Percentiles rank a stretch among this genome's conserved stretches.
phyloP scores from a whole-genome alignment of 2,329 filamentous ascomycete genomes.

The Cryoendolithus antarcticus region DNA sequence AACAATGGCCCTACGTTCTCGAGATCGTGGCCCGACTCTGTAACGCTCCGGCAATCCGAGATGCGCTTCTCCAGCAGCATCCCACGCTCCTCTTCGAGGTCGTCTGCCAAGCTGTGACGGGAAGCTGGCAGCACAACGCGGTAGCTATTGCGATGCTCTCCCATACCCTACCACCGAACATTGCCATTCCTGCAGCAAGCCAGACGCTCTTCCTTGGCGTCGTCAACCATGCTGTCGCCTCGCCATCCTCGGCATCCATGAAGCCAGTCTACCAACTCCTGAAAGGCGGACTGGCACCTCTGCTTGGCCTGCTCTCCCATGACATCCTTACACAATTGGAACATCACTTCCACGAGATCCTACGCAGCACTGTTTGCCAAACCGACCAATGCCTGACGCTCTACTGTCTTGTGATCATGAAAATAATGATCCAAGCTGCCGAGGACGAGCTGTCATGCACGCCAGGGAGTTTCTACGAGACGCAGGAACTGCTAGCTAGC shows the following conservation, averaged over 20 bases:
- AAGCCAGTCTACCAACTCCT: slow-evolving; percentile 22
- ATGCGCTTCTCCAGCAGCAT: slow-evolving; percentile 20
- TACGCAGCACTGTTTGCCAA: slow-evolving; percentile 15
- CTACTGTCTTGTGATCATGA: slow-evolving; percentile 26
- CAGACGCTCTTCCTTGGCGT: slow-evolving; percentile 22
- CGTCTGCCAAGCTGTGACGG: slow-evolving; percentile 15
- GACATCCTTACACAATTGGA: slow-evolving; percentile 18
- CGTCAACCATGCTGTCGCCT: slow-evolving; percentile 17
- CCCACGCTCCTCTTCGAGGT: slow-evolving; percentile 19
- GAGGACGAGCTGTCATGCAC: slow-evolving; percentile 9
- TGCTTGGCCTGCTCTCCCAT: slow-evolving; percentile 19
- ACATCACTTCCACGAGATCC: slow-evolving; percentile 20
- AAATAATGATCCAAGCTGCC: slow-evolving; percentile 13
- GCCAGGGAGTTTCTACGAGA: slow-evolving; percentile 12
- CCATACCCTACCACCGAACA: slow-evolving; percentile 15
- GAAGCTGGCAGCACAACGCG: slow-evolving; percentile 11
- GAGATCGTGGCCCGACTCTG: slow-evolving; percentile 38
- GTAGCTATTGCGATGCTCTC: slow-evolving; percentile 19
- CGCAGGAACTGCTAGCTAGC: slow-evolving; percentile 20
- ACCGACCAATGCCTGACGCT: slow-evolving; percentile 22
- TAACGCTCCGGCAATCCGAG: slow-evolving; percentile 12
- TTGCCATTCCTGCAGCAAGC: slow-evolving; percentile 19
- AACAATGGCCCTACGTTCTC: slow-evolving; percentile 39
- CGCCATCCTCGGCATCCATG: slow-evolving; percentile 16
- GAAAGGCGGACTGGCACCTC: slow-evolving; percentile 16